Base-by-base conservation (phyloP, 495 filamentous ascomycete genomes). In the Cercophora samala region DNA sequence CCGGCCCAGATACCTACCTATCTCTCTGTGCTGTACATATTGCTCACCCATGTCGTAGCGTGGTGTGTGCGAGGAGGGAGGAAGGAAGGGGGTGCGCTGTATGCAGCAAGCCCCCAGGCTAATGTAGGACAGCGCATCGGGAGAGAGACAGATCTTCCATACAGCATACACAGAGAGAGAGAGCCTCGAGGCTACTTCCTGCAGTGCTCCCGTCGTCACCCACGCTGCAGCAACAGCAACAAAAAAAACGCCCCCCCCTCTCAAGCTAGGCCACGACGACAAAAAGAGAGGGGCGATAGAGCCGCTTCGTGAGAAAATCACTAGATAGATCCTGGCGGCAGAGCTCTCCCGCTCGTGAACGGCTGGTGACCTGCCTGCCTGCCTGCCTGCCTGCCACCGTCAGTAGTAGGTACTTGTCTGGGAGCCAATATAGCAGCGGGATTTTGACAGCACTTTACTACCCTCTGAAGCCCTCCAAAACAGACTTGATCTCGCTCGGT, bases 181-280 rank as follows among this genome's bases (percentile, higher is more conserved):
- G n/a, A 58, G 52, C 23, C 21, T 32, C 51, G 52, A 37, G 64
- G 24, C 23, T 62, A 56, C 60, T 56, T 56, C 56, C 60, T 32
- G 68, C 72, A 60, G 67, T 64, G 64, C 11, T 70, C 65, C 69
- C 69, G 72, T 54, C 64, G 69, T 63, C 69, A 65, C 67, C 67
- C 69, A 69, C 64, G 22, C 37, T 69, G 9, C 37, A 29, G 26
- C 37, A 29, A 22, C 62, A 64, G 62, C 26, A 25, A 46, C 66
- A 60, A 29, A 29, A 4, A 64, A 55, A 22, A 37, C 62, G n/a
- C n/a, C n/a, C n/a, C n/a, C n/a, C n/a, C 65, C 70, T 72, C 68
- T 72, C 65, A 72, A 66, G 70, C 62, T 63, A 46, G 68, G 68
- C 70, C 68, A 72, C 70, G 65, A 70, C 70, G 63, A 32, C 52